Evolutionary conservation across 129 eudicot species (phyloP).

Genomic region (Silybum marianum): DNA sequence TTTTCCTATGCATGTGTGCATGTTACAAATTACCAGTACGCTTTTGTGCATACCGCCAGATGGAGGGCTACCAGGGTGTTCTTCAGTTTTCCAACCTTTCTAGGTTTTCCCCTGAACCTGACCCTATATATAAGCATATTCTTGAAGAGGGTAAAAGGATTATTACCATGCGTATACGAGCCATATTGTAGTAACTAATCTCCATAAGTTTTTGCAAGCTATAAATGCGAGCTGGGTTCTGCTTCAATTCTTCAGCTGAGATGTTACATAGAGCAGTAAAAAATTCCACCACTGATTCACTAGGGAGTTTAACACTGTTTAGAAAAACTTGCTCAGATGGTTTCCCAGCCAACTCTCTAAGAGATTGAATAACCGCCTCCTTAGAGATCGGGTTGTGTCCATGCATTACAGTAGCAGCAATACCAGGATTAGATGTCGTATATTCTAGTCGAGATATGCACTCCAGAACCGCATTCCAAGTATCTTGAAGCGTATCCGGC

Average conservation of each 20-base stretch:
- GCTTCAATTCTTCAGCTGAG: conserved; percentile 80
- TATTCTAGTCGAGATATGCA: conserved; percentile 90
- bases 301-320: conserved; percentile 80
- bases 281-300: conserved; percentile 89
- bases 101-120: too few species aligned
- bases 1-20: too few species aligned
- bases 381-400: conserved; percentile 83
- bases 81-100: too few species aligned
- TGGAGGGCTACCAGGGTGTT: too few species aligned
- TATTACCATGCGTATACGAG: conserved; percentile 95
- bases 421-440: conserved; percentile 61
- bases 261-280: conserved; percentile 80
- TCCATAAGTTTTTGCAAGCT: conserved; percentile 95
- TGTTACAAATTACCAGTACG: too few species aligned
- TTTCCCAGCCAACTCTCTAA: conserved; percentile 84
- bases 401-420: conserved; percentile 74
- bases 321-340: conserved; percentile 81
- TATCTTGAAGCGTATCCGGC: conserved; percentile 75
- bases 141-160: conserved; percentile 18
- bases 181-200: conserved; percentile 89
- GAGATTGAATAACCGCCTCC: conserved; percentile 73
- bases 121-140: background rate
- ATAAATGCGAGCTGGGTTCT: conserved; percentile 85
- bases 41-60: too few species aligned
- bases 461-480: conserved; percentile 87